Evolutionary conservation across 352 stramenopile genomes (phyloP).

Genomic region (Globisporangium okanoganense): DNA sequence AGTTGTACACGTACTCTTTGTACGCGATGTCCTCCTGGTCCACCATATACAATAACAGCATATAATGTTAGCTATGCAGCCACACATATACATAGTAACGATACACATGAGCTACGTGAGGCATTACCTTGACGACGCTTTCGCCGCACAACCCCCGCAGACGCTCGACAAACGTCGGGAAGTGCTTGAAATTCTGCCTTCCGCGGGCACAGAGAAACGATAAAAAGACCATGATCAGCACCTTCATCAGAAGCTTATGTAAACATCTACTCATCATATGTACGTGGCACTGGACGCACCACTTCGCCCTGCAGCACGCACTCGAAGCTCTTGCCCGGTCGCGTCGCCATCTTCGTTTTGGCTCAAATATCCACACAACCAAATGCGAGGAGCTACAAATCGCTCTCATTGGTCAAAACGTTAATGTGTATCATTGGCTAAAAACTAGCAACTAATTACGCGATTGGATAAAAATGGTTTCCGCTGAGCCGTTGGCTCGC

Average conservation of each 20-base stretch:
- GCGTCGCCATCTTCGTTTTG: constrained; percentile 32
- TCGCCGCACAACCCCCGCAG: constrained; percentile 72
- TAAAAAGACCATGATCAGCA: constrained; percentile 1
- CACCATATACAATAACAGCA: neutral
- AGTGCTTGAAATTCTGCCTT: constrained; percentile 75
- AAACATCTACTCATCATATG: neutral
- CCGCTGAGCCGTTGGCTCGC: constrained; percentile 6
- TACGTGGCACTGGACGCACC: constrained; percentile 28
- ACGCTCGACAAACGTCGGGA: constrained; percentile 77
- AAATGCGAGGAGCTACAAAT: neutral
- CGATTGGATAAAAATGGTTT: constrained; percentile 20
- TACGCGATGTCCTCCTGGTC: constrained; percentile 78
- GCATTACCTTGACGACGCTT: constrained; percentile 71
- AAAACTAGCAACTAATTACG: neutral
- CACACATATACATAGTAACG: neutral
- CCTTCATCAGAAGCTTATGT: neutral
- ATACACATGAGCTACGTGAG: neutral
- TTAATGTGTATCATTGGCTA: constrained; percentile 19
- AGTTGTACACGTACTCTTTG: constrained; percentile 90
- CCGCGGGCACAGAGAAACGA: neutral
- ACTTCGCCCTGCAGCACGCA: constrained; percentile 80
- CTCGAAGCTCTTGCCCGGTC: constrained; percentile 76
- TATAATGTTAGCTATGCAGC: neutral
- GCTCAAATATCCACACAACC: neutral
- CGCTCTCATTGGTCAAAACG: constrained; percentile 16